These are phyloP conservation scores for Septoria linicola DNA, from an alignment of 2,329 filamentous ascomycete genomes.

Conservation along the genomic window DNA sequence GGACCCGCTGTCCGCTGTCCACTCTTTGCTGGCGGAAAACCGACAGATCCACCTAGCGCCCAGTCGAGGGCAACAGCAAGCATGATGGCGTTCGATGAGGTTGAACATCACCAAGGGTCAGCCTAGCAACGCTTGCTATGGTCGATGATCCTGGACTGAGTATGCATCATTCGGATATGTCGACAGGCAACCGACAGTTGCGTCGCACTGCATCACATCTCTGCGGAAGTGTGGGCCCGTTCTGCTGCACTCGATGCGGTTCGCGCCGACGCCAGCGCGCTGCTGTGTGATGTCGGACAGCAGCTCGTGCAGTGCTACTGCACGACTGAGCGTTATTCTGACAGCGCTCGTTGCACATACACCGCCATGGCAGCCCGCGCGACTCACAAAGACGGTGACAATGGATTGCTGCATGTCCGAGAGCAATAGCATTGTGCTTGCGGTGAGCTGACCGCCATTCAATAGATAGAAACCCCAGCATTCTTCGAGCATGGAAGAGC, in stretches of 20 bases:
- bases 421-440: conserved; percentile 22
- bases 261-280: conserved; percentile 10
- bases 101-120: conserved; percentile 9
- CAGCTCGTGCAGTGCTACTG: conserved; percentile 26
- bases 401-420: conserved; percentile 24
- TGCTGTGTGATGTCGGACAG: conserved; percentile 24
- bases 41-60: conserved; percentile 8
- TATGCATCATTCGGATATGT: conserved; percentile 22
- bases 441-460: conserved; percentile 29
- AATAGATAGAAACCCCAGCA: background rate
- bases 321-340: conserved; percentile 25
- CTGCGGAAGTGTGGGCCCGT: conserved; percentile 8
- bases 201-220: conserved; percentile 23
- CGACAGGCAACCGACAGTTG: conserved; percentile 29
- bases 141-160: conserved; percentile 11
- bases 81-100: conserved; percentile 13
- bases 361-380: conserved; percentile 20
- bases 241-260: conserved; percentile 6
- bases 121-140: conserved; percentile 2
- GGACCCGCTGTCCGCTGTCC: conserved; percentile 2
- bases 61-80: conserved; percentile 7
- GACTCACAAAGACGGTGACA: background rate
- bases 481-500: background rate
- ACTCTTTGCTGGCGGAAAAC: conserved; percentile 7
- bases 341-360: conserved; percentile 26